Evolutionary conservation across 495 filamentous ascomycete species (phyloP), one percentile per base, ranked within the genome.

Genomic region (Aspergillus mulundensis): DNA sequence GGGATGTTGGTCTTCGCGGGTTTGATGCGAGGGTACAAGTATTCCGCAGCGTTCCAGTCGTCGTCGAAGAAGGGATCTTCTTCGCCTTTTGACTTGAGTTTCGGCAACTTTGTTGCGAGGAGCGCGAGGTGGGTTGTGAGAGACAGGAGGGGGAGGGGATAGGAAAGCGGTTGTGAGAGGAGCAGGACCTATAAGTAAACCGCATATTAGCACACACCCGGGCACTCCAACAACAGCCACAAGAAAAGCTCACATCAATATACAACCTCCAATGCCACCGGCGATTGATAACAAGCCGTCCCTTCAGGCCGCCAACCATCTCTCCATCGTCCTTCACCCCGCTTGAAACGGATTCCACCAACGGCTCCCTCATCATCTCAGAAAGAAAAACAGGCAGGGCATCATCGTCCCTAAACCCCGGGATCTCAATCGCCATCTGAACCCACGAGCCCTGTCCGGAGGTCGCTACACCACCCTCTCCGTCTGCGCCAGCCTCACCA

Each of bases 1-100:
- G 32, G 32, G 39, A 53, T 16, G 34, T 24, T 34, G 16, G 24
- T 7, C 20, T 28, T 42, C 25, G 48, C 59, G 14, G 54, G 50
- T 28, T 57, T 58, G 41, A 67, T 53, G 36, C 80, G 76, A 1
- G 88, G 83, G 74, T 92, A 99, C 19, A 99, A 77, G 48, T 85
- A 83, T 38, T 83, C 70, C 2, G 91, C 82, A 32, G 85, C 88
- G 34, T 85, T 88, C 95, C 95, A 99, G 72, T 99, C 94, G 74
- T 99, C 95, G 77, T 96, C 87, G 77, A 99, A 97, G 63, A 96
- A 84, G 1, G 95, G 95, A 64, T 99, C 95, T 73, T 99, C 94
- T 66, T 95, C 91, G 51, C 79, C 78, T 64, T 91, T 84, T 20
- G 90, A 95, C 66, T 89, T 88, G 20, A 95, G 75, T 28, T 85